A percentile compares a stretch with the other conserved stretches of the same genome.
phyloP scores from a whole-genome alignment of 2,329 filamentous ascomycete genomes.

The Neonectria punicea region DNA sequence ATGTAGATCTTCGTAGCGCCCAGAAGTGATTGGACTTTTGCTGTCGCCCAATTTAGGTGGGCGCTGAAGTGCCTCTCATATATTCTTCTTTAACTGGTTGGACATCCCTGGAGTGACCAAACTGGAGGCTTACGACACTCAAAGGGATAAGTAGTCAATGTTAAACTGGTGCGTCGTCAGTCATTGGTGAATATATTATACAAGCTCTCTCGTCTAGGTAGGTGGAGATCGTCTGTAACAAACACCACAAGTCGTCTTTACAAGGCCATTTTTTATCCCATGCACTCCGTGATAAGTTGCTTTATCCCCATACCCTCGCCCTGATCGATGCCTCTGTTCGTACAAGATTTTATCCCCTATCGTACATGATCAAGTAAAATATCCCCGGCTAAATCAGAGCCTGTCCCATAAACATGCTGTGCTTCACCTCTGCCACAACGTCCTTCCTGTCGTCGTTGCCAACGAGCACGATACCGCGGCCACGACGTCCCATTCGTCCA shows the following conservation, averaged over 20 bases:
- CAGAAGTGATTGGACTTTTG: too few species aligned
- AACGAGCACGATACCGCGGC: constrained; percentile 88
- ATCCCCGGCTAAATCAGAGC: constrained; percentile 69
- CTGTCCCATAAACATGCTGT: constrained; percentile 86
- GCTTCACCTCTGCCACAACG: constrained; percentile 89
- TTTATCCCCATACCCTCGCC: constrained; percentile 15
- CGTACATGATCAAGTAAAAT: constrained; percentile 33
- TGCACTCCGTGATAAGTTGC: neutral
- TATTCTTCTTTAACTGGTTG: too few species aligned
- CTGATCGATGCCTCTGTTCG: constrained; percentile 22
- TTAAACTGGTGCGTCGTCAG: neutral
- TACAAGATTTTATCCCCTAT: constrained; percentile 31
- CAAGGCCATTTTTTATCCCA: constrained; percentile 1
- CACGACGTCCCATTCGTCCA: constrained; percentile 90
- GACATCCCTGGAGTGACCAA: too few species aligned
- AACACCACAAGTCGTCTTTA: constrained; percentile 16
- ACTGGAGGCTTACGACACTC: too few species aligned
- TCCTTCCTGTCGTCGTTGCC: constrained; percentile 91
- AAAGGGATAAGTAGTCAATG: neutral
- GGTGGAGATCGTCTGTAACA: constrained; percentile 28
- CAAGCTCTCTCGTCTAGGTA: constrained; percentile 6
- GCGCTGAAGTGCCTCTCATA: too few species aligned
- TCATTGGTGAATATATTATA: neutral
- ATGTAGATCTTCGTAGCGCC: too few species aligned
- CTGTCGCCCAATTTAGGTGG: too few species aligned